Base-by-base conservation (phyloP, 1,284 basidiomycete genomes). In the Moniliophthora roreri region DNA sequence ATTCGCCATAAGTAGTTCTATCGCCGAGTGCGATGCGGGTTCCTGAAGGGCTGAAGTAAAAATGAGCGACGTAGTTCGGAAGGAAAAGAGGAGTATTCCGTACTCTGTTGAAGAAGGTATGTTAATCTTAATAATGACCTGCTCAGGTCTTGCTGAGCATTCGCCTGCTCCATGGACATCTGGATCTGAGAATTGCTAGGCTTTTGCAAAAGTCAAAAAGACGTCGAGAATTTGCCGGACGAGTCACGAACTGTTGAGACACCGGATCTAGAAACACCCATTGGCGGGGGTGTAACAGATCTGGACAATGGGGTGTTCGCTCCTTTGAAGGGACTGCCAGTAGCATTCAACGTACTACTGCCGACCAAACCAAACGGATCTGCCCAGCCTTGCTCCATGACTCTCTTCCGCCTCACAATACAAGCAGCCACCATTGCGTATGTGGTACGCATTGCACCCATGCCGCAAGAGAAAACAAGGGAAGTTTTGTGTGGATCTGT, bases 391-490 rank as follows among this genome's bases (percentile, higher is more conserved):
- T 79, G 75, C 15, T 82, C 72, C n/a, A 98, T 80, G 38, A 95
- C 75, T 69, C 98, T 94, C 63, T 89, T 91, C 26, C 96, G 76
- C 26, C 97, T 80, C 0, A 99, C 80, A 21, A 99, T 79, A 57
- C 91, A 85, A 1, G 96, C 95, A 1, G 95, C 93, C 13, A 91
- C 85, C 97, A 99, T 99, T 4, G 93, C 96, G 67, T 98, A 98
- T 0, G 96, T 98, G 2, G 96, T 97, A 38, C 97, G 84, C 0
- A 97, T 95, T 2, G 94, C 93, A 40, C 97, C 97, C 82, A 97
- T 95, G 38, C 97, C 96, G 68, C 97, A 98, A 53, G 93, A 96
- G 69, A 99, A 98, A 2, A 99, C 92, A 15, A 99, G 77, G 0
- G 90, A 87, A 0, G 93, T 94, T 18, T 77, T 79, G 7, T 85